These are phyloP conservation scores for Chenopodium suecicum DNA, from an alignment of 148 eudicot species.

Conservation along the genomic window DNA sequence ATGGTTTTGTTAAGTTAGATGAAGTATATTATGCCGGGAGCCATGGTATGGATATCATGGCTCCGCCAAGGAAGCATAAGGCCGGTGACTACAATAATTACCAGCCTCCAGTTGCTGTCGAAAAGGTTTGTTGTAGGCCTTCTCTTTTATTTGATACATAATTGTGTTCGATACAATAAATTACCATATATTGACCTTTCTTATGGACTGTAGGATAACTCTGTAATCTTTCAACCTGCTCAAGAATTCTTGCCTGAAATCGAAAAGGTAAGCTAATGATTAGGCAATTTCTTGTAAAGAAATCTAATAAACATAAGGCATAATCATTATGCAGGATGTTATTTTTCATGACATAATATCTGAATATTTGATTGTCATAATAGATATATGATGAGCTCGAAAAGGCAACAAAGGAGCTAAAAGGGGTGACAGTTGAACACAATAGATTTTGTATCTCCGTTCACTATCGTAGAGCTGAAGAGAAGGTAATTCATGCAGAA, in stretches of 20 bases:
- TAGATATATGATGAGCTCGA: conserved; percentile 67
- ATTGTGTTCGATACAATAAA: not conserved
- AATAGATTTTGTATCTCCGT: conserved; percentile 87
- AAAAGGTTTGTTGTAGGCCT: conserved; percentile 36
- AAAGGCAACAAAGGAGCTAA: conserved; percentile 39
- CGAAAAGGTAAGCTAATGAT: conserved; percentile 42
- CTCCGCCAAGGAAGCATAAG: conserved; percentile 45
- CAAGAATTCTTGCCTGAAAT: conserved; percentile 77
- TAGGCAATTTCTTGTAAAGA: not conserved
- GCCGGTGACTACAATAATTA: conserved; percentile 43
- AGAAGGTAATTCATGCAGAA: conserved; percentile 41
- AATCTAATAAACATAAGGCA: not conserved
- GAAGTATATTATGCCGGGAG: conserved; percentile 88
- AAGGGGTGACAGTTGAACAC: conserved; percentile 70
- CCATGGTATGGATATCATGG: conserved; percentile 95
- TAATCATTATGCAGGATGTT: not conserved
- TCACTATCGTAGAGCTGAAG: conserved; percentile 66
- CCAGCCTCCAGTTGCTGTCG: conserved; percentile 42
- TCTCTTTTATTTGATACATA: not conserved
- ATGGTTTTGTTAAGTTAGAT: conserved; percentile 68
- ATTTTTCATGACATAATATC: not conserved
- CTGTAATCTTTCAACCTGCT: conserved; percentile 80
- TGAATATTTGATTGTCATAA: not conserved
- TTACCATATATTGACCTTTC: not conserved
- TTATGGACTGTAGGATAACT: conserved; percentile 49